A percentile compares a stretch with the other conserved stretches of the same genome.
phyloP scores from a whole-genome alignment of 1,284 basidiomycete genomes.

The Takashimella tepidaria region DNA sequence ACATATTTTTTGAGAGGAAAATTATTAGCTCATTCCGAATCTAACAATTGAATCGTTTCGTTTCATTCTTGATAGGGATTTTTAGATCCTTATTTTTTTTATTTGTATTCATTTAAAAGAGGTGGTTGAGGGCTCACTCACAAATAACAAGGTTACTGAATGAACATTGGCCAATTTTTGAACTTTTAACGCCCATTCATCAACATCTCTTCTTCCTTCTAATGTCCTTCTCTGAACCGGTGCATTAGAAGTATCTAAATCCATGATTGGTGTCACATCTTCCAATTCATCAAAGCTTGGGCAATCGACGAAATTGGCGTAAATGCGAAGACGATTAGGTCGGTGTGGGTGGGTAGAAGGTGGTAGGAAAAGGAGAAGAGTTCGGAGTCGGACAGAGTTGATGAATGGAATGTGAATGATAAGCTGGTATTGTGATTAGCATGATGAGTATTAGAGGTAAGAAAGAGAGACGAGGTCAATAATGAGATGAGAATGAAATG shows the following conservation, averaged over 20 bases:
- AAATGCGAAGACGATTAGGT: slow-evolving; percentile 38
- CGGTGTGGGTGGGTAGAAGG: slow-evolving; percentile 41
- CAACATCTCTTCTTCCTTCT: slow-evolving; percentile 43
- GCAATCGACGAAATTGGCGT: slow-evolving; percentile 38
- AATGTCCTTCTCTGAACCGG: slow-evolving; percentile 23
- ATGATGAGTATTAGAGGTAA: not conserved
- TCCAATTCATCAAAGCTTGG: slow-evolving; percentile 45
- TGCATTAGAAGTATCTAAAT: slow-evolving; percentile 36
- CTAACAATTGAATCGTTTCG: not conserved
- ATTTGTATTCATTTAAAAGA: too few relatives aligned
- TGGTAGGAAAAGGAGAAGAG: slow-evolving; percentile 41
- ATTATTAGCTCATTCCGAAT: not conserved
- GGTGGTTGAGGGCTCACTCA: too few relatives aligned
- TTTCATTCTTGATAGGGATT: too few relatives aligned
- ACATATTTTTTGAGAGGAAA: too few relatives aligned
- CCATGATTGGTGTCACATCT: slow-evolving; percentile 43
- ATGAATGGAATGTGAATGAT: slow-evolving; percentile 47
- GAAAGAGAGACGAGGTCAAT: not conserved
- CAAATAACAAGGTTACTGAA: slow-evolving; percentile 43
- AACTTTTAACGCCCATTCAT: slow-evolving; percentile 48
- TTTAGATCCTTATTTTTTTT: too few relatives aligned
- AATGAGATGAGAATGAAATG: too few relatives aligned
- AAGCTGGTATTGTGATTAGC: slow-evolving; percentile 25
- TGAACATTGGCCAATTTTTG: slow-evolving; percentile 47
- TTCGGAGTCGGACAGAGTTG: slow-evolving; percentile 41